phyloP scores from a whole-genome alignment of 768 basidiomycete genomes.

The Imleria badia region DNA sequence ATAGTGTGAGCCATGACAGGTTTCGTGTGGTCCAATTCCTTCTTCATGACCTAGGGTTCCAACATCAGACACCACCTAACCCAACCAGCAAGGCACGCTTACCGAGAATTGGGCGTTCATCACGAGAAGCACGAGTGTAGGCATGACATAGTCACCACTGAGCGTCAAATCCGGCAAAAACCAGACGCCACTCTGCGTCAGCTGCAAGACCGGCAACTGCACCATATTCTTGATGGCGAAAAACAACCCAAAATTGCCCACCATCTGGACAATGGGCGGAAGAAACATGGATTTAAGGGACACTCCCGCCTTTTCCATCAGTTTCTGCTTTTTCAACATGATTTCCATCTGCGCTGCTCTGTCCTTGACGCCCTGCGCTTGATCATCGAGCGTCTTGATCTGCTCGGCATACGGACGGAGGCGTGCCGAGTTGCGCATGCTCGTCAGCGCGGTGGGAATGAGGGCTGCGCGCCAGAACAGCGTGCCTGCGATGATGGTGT shows the following conservation, averaged over 20 bases:
- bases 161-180: slow-evolving; percentile 77
- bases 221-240: slow-evolving; percentile 75
- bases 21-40: slow-evolving; percentile 52
- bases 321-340: slow-evolving; percentile 44
- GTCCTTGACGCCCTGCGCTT: slow-evolving; percentile 37
- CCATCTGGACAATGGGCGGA: slow-evolving; percentile 65
- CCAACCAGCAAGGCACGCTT: slow-evolving; percentile 24
- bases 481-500: slow-evolving; percentile 70
- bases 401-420: slow-evolving; percentile 41
- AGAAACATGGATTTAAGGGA: slow-evolving; percentile 54
- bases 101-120: slow-evolving; percentile 75
- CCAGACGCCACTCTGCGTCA: slow-evolving; percentile 71
- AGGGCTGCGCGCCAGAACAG: slow-evolving; percentile 59
- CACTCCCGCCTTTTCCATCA: slow-evolving; percentile 68
- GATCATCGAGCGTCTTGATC: slow-evolving; percentile 52
- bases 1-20: slow-evolving; percentile 64
- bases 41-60: slow-evolving; percentile 41
- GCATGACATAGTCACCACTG: slow-evolving; percentile 79
- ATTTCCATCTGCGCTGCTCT: slow-evolving; percentile 41
- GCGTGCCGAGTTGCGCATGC: slow-evolving; percentile 53
- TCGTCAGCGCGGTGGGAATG: slow-evolving; percentile 59
- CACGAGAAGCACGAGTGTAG: slow-evolving; percentile 51
- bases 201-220: slow-evolving; percentile 66
- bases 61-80: neutral
- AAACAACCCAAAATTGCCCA: slow-evolving; percentile 80